Evolutionary conservation across 179 eudicot species (phyloP).

Genomic region (Spergularia azorica): DNA sequence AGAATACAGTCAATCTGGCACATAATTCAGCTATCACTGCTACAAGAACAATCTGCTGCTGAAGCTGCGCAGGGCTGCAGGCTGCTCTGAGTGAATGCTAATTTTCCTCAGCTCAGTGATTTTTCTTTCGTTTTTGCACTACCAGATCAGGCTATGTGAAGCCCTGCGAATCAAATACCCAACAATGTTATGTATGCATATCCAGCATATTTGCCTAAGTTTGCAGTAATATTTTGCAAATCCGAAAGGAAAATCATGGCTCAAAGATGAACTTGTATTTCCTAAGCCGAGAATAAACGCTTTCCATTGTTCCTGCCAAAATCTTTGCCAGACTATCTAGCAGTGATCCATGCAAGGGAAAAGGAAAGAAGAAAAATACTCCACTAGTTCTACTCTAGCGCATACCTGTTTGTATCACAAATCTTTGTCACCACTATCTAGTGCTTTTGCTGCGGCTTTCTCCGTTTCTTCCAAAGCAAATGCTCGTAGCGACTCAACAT

Average conservation of each 20-base stretch:
- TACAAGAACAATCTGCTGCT: background rate
- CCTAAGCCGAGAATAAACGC: background rate
- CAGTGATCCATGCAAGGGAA: conserved; percentile 3
- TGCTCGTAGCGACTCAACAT: conserved; percentile 69
- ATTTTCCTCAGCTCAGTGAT: too few relatives aligned
- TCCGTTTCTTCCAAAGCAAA: conserved; percentile 75
- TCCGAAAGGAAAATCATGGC: too few relatives aligned
- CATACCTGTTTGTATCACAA: conserved; percentile 37
- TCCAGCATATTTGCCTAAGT: too few relatives aligned
- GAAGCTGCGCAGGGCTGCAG: background rate
- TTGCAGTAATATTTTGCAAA: too few relatives aligned
- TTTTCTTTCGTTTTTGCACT: background rate
- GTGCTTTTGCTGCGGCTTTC: conserved; percentile 61
- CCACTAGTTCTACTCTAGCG: background rate
- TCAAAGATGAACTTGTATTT: background rate
- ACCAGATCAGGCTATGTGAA: background rate
- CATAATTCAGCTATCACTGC: background rate
- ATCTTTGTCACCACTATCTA: conserved; percentile 51
- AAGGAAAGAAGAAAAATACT: background rate
- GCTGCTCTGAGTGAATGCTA: too few relatives aligned
- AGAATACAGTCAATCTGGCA: background rate
- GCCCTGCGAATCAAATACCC: conserved; percentile 5
- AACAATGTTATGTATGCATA: too few relatives aligned
- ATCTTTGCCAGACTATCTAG: background rate
- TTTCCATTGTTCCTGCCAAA: background rate